A percentile compares a stretch with the other conserved stretches of the same genome.
phyloP scores from a whole-genome alignment of 306 rosid genomes.

The Castanopsis chinensis region DNA sequence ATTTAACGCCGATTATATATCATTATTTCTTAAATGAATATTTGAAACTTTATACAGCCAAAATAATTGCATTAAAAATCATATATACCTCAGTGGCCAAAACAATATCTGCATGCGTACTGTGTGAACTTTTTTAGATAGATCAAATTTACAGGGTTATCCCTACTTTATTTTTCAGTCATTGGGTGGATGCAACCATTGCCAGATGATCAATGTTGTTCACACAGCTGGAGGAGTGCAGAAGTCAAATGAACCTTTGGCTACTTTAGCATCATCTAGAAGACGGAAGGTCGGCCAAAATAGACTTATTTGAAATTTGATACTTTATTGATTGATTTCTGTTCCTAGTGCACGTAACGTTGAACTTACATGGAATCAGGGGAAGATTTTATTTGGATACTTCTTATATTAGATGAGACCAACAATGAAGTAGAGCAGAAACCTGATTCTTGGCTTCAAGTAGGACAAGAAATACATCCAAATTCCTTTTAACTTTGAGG shows the following conservation, averaged over 20 bases:
- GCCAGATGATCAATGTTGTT: slow-evolving; percentile 78
- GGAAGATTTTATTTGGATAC: slow-evolving; percentile 79
- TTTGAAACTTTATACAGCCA: neutral
- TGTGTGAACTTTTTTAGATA: neutral
- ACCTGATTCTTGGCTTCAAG: slow-evolving; percentile 63
- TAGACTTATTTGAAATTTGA: neutral
- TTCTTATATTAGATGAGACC: slow-evolving; percentile 48
- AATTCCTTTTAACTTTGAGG: slow-evolving; percentile 29
- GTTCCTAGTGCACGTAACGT: neutral
- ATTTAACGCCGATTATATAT: neutral
- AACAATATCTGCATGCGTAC: neutral
- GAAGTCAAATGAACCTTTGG: slow-evolving; percentile 86
- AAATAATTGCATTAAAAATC: neutral
- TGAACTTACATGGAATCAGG: slow-evolving; percentile 42
- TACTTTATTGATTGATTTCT: neutral
- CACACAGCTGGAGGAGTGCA: slow-evolving; percentile 43
- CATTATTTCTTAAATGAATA: neutral
- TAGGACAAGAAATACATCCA: slow-evolving; percentile 63
- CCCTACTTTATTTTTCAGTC: slow-evolving; percentile 45
- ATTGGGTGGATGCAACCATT: slow-evolving; percentile 89
- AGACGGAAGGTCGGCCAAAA: slow-evolving; percentile 67
- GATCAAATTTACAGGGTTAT: slow-evolving; percentile 6
- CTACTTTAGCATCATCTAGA: slow-evolving; percentile 81
- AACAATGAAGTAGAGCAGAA: slow-evolving; percentile 30
- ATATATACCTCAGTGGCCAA: neutral